Percentiles rank a stretch among this genome's conserved stretches.
phyloP scores from a whole-genome alignment of 371 early-diverging fungal species.

The Mucor plumbeus region DNA sequence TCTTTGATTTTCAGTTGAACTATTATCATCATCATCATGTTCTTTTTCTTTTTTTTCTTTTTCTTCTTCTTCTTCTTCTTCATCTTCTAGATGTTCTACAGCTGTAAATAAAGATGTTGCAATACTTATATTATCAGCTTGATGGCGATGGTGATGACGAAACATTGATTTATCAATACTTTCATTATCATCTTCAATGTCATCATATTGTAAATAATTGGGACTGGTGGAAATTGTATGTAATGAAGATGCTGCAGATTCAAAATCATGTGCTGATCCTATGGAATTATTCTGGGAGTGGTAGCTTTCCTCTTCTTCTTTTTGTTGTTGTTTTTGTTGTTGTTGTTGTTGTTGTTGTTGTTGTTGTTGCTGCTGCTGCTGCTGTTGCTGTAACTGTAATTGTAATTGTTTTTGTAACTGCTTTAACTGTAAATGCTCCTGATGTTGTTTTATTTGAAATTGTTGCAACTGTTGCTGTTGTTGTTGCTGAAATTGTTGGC shows the following conservation, averaged over 20 bases:
- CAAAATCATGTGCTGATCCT: conserved; percentile 9
- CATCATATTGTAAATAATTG: conserved; percentile 6
- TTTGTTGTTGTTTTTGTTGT: neutral
- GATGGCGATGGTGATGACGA: neutral
- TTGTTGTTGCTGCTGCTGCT: neutral
- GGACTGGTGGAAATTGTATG: conserved; percentile 1
- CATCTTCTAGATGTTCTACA: conserved; percentile 19
- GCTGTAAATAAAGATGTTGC: conserved; percentile 29
- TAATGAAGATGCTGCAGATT: conserved; percentile 5
- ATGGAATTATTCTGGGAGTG: neutral
- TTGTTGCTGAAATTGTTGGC: neutral
- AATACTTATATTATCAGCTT: conserved; percentile 19
- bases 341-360: neutral
- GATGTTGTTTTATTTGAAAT: neutral
- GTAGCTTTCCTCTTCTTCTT: neutral
- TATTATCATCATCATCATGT: conserved; percentile 10
- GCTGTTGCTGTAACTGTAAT: too few relatives aligned
- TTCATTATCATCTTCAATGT: conserved; percentile 16
- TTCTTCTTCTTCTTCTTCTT: conserved; percentile 1
- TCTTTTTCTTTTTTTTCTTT: conserved; percentile 4
- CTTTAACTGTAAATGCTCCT: neutral
- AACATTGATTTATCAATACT: conserved; percentile 2
- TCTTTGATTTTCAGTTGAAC: conserved; percentile 16
- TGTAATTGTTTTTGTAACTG: neutral
- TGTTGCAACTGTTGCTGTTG: neutral